Percentiles rank a stretch among this genome's conserved stretches.
These are phyloP conservation scores for Aspergillus nidulans DNA, from an alignment of 495 filamentous ascomycete species.

Conservation along the genomic window DNA sequence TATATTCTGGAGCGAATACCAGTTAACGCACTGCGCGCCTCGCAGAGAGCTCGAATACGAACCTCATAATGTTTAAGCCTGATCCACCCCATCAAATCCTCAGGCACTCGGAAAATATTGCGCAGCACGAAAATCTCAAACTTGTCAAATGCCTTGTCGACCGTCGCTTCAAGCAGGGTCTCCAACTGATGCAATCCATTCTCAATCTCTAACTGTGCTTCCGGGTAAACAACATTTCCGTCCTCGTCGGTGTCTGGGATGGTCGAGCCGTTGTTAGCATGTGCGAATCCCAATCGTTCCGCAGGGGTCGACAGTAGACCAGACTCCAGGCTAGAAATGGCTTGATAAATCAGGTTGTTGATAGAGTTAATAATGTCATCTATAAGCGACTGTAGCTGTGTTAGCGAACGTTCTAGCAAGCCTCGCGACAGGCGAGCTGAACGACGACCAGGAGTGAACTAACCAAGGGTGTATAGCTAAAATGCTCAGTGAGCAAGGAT, in stretches of 20 bases:
- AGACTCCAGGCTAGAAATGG: constrained; percentile 76
- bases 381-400: constrained; percentile 64
- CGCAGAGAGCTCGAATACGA: constrained; percentile 12
- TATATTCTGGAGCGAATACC: constrained; percentile 27
- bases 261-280: constrained; percentile 37
- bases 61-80: constrained; percentile 82
- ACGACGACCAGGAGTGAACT: constrained; percentile 24
- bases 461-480: constrained; percentile 90
- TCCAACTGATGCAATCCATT: constrained; percentile 89
- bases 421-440: constrained; percentile 11
- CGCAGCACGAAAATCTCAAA: constrained; percentile 81
- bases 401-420: no score
- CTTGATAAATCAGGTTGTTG: constrained; percentile 82
- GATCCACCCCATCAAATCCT: constrained; percentile 71
- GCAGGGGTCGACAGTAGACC: constrained; percentile 71
- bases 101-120: constrained; percentile 77
- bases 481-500: constrained; percentile 89
- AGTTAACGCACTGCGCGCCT: neutral
- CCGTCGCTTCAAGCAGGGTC: constrained; percentile 78
- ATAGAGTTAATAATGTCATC: constrained; percentile 97
- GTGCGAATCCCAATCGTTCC: constrained; percentile 67
- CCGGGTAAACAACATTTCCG: constrained; percentile 49
- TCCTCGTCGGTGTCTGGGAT: constrained; percentile 52
- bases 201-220: constrained; percentile 76
- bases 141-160: constrained; percentile 75